phyloP scores from a whole-genome alignment of 2,329 filamentous ascomycete genomes.

The Fusarium coffeatum region DNA sequence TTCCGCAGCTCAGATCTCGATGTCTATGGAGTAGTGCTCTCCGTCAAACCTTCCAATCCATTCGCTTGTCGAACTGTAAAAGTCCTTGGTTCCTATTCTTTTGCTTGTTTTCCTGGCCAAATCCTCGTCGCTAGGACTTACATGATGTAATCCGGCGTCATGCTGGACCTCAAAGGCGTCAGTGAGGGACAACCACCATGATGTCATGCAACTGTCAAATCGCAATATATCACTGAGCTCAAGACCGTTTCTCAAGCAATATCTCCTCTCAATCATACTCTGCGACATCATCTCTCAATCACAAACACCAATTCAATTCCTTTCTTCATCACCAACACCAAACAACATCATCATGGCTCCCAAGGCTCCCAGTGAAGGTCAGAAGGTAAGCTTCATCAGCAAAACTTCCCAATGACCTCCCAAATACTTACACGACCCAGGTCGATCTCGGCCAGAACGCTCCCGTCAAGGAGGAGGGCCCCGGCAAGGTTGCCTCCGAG shows the following conservation, averaged over 20 bases:
- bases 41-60: conserved; percentile 24
- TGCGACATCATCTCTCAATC: not conserved
- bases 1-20: conserved; percentile 24
- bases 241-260: not conserved
- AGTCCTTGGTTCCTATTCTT: conserved; percentile 2
- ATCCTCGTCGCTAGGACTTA: conserved; percentile 11
- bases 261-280: not conserved
- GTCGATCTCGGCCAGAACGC: conserved; percentile 61
- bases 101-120: conserved; percentile 4
- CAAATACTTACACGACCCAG: conserved; percentile 47
- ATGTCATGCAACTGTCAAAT: conserved; percentile 30
- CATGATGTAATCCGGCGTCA: conserved; percentile 43
- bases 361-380: conserved; percentile 33
- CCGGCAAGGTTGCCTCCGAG: conserved; percentile 73
- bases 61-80: conserved; percentile 3
- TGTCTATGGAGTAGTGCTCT: conserved; percentile 5
- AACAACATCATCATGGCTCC: conserved; percentile 33
- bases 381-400: conserved; percentile 37
- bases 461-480: conserved; percentile 66
- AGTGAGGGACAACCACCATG: conserved; percentile 23
- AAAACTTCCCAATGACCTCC: not conserved
- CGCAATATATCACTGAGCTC: conserved; percentile 34
- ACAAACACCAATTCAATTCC: not conserved
- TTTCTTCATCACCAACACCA: not conserved
- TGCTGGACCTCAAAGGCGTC: conserved; percentile 24